These are phyloP conservation scores for Piloderma croceum DNA, from an alignment of 768 basidiomycete genomes.

Conservation along the genomic window DNA sequence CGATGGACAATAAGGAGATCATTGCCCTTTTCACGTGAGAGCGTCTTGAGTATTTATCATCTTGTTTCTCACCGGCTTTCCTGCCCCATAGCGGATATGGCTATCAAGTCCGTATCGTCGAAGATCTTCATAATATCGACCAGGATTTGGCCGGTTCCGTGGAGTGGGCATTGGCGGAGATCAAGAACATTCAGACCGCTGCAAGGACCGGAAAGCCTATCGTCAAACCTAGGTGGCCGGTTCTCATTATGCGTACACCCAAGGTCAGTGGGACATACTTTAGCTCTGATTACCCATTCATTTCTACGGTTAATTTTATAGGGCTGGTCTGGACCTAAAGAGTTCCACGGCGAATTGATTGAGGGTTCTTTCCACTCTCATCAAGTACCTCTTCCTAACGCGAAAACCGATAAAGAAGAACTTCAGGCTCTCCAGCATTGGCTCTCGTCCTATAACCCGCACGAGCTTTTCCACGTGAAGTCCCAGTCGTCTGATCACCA, in stretches of 20 bases:
- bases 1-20: constrained; percentile 87
- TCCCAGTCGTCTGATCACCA: too few species aligned
- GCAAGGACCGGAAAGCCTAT: constrained; percentile 74
- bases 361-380: constrained; percentile 83
- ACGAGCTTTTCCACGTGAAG: constrained; percentile 72
- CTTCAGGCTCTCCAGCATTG: constrained; percentile 61
- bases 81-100: constrained; percentile 57
- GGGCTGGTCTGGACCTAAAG: constrained; percentile 66
- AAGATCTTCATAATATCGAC: constrained; percentile 61
- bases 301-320: constrained; percentile 3
- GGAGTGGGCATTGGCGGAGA: constrained; percentile 74
- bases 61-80: too few species aligned
- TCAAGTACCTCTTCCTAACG: constrained; percentile 80
- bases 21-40: constrained; percentile 66
- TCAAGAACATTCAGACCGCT: constrained; percentile 70
- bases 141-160: constrained; percentile 75
- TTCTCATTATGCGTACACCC: constrained; percentile 80
- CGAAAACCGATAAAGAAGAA: constrained; percentile 59
- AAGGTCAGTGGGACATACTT: constrained; percentile 48
- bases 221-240: constrained; percentile 87
- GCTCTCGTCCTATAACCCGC: constrained; percentile 66
- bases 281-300: neutral
- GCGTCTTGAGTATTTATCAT: neutral
- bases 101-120: constrained; percentile 84
- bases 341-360: constrained; percentile 61